Conservation (phyloP, 1,284 basidiomycete genomes). For the Ganoderma multipileum region DNA sequence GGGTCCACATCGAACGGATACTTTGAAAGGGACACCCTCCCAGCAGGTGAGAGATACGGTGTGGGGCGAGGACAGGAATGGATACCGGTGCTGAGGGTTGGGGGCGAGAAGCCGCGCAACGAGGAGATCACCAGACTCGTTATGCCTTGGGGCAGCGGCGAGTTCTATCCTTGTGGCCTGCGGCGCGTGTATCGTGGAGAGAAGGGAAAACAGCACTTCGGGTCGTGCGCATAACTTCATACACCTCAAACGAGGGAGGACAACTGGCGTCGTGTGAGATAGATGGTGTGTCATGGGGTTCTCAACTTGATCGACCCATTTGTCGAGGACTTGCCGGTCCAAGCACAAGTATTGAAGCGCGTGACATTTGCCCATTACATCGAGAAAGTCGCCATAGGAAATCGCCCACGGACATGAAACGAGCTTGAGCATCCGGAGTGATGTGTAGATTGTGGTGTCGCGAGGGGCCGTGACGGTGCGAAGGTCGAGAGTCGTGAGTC, state of each 20-base stretch:
- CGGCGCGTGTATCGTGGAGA: neutral
- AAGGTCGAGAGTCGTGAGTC: neutral
- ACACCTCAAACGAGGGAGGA: neutral
- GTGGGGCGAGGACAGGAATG: neutral
- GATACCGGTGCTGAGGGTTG: neutral
- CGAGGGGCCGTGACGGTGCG: neutral
- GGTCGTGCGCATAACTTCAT: neutral
- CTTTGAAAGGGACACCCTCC: neutral
- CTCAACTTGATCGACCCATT: neutral
- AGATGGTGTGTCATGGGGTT: neutral
- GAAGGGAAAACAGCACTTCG: neutral
- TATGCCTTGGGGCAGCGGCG: too few species aligned
- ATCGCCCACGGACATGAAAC: neutral
- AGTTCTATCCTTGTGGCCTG: neutral
- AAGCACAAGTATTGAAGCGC: neutral
- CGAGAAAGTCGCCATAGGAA: neutral
- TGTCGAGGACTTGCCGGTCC: neutral
- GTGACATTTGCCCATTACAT: neutral
- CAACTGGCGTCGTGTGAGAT: neutral
- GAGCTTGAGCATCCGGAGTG: neutral
- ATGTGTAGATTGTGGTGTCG: neutral
- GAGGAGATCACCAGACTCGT: neutral
- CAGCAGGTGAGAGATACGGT: neutral
- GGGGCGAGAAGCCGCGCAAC: neutral
- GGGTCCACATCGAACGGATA: neutral